Evolutionary conservation across 768 basidiomycete species (phyloP), one percentile per base, ranked within the genome.

Genomic region (Boletellus ananiceps): DNA sequence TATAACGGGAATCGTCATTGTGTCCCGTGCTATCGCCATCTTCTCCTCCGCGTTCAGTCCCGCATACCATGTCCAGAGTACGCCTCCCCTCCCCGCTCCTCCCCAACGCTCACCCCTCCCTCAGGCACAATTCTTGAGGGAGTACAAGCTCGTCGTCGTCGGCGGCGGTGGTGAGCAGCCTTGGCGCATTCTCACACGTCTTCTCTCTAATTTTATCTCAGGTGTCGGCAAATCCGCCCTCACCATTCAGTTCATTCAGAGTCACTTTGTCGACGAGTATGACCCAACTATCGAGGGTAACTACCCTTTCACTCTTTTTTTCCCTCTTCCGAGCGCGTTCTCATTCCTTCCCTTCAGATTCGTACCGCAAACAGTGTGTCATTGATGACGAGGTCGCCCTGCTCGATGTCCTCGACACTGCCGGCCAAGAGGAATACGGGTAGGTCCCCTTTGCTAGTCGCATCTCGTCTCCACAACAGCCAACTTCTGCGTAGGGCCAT

Each of bases 341-440:
- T 41, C 34, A 40, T 32, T 27, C 31, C 40, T 35, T 33, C 23
- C 40, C 40, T 18, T 21, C 44, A 93, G 93, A 98, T 66, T 96
- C 93, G 39, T 98, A 97, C 73, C 79, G 95, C 57, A 98, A 96
- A 68, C 93, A 96, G 65, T 94, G 92, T 55, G 86, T 95, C 31
- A 93, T 98, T 57, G 94, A 98, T 70, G 94, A 95, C n/a, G 92
- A 97, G 69, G 91, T 96, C n/a, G 93, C 93, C 16, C 78, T 96
- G 43, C 82, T 96, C 49, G 94, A 98, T 65, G 94, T 98, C 46
- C 81, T 98, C 54, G 94, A 96, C 72, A 97, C 94, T 14, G 94
- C 94, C 46, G 94, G 94, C 32, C 94, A 97, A 69, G 95, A 98
- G 69, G 95, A 98, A 76, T 98, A 97, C 62, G 91, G 91, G 92